These are phyloP conservation scores for Trichosanthes cucumerina DNA, from an alignment of 306 rosid genomes.

Conservation along the genomic window DNA sequence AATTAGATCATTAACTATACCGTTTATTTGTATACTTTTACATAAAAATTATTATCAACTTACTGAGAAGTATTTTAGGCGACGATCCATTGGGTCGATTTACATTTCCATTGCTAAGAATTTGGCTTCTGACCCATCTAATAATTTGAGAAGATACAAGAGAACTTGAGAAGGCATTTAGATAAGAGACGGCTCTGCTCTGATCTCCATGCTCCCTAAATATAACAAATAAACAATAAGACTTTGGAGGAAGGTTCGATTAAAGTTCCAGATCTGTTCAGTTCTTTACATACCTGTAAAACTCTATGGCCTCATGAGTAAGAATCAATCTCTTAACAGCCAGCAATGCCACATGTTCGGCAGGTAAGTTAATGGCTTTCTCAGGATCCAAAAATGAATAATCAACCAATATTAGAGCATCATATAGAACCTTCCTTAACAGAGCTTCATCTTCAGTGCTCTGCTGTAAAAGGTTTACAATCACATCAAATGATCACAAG, in stretches of 20 bases:
- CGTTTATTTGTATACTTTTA: background rate
- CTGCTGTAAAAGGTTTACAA: slow-evolving; percentile 30
- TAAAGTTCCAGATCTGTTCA: background rate
- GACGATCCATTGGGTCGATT: slow-evolving; percentile 32
- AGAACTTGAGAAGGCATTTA: slow-evolving; percentile 50
- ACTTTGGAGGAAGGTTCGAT: slow-evolving; percentile 3
- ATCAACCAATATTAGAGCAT: slow-evolving; percentile 60
- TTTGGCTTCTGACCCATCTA: slow-evolving; percentile 33
- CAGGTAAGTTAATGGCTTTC: slow-evolving; percentile 17
- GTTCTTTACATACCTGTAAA: slow-evolving; percentile 38
- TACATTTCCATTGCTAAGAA: slow-evolving; percentile 29
- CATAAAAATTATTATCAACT: slow-evolving; percentile 15
- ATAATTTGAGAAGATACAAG: slow-evolving; percentile 35
- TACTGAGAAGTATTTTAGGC: slow-evolving; percentile 47
- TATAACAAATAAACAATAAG: slow-evolving; percentile 6
- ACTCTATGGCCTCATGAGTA: slow-evolving; percentile 46
- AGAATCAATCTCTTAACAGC: slow-evolving; percentile 51
- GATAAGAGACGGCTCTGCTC: slow-evolving; percentile 44
- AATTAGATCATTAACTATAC: background rate
- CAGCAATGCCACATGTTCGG: slow-evolving; percentile 24
- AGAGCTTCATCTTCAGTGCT: slow-evolving; percentile 48
- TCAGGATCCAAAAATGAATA: slow-evolving; percentile 45
- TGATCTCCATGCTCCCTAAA: slow-evolving; percentile 61
- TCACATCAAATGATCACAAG: background rate
- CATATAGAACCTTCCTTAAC: slow-evolving; percentile 53